phyloP scores from a whole-genome alignment of 1,284 basidiomycete genomes.

The Pisolithus thermaeus region DNA sequence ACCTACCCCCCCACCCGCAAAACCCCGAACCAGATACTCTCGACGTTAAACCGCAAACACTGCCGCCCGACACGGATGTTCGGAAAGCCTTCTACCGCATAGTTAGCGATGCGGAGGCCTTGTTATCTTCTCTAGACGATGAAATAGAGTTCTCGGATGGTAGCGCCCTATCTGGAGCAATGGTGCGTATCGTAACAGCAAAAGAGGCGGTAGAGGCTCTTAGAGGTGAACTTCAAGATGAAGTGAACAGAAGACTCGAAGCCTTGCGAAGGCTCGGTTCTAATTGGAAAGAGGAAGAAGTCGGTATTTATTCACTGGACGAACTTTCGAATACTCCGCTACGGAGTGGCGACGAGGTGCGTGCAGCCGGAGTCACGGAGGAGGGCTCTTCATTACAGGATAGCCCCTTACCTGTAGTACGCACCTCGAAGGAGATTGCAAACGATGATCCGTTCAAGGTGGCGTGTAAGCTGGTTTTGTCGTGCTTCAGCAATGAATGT shows the following conservation, averaged over 20 bases:
- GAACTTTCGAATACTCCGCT: neutral
- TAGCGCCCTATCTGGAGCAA: slow-evolving; percentile 20
- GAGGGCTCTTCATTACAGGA: neutral
- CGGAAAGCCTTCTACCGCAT: slow-evolving; percentile 33
- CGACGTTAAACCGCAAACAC: neutral
- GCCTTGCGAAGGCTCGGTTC: slow-evolving; percentile 11
- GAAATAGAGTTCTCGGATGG: slow-evolving; percentile 21
- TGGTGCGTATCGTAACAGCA: slow-evolving; percentile 56
- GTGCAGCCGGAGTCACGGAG: neutral
- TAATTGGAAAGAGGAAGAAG: neutral
- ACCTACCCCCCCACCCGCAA: slow-evolving; percentile 1
- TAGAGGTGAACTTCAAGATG: slow-evolving; percentile 58
- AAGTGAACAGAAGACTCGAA: slow-evolving; percentile 54
- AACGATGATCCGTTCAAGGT: slow-evolving; percentile 2
- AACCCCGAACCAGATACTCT: no score
- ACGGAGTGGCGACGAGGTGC: neutral
- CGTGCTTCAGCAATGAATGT: neutral
- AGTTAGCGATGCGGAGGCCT: slow-evolving; percentile 42
- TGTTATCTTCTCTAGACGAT: slow-evolving; percentile 44
- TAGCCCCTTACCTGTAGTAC: neutral
- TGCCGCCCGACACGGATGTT: slow-evolving; percentile 14
- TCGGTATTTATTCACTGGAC: neutral
- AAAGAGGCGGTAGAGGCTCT: slow-evolving; percentile 57
- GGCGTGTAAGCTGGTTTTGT: neutral
- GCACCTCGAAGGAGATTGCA: slow-evolving; percentile 1